Evolutionary conservation across 345 rosid genomes (phyloP), one percentile per base, ranked within the genome.

Genomic region (Kandelia obovata): DNA sequence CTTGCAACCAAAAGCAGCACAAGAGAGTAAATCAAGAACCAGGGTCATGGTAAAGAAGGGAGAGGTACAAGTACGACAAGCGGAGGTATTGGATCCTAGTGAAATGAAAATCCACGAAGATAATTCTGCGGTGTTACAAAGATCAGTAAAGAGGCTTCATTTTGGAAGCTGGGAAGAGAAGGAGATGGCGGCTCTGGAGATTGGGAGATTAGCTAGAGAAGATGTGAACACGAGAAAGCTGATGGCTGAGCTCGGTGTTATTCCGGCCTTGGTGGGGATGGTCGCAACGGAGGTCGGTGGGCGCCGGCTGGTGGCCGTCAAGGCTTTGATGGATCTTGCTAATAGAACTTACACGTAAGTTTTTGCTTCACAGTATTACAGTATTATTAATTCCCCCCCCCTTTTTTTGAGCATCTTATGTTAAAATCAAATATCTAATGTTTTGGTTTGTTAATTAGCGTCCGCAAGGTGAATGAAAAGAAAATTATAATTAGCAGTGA

Each of bases 221-320:
- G 96, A 90, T 65, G 75, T 61, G 57, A 84, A 83, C 70, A 75
- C 72, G 17, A 81, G 83, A 73, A 89, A 83, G 74, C 74, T 85
- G 74, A 87, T 95, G 87, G 96, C 86, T 1, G 96, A 90, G 82
- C 96, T 95, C 0, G 96, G 99, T 17, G 99, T 95, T 32, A 67
- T 92, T 39, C 90, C 81, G 53, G 84, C 81, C 73, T 80, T 95
- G 78, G 97, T 95, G 20, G 91, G 84, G 21, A 87, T 95, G 90
- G 81, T 77, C 7, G 80, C 72, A 30, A 66, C 86, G 0, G 84
- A 83, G n/a, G 82, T 67, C 6, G 63, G 55, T 49, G 39, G 74
- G 23, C 89, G 84, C 66, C 88, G 82, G 49, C 74, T 64, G 68
- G 78, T 85, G 6, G 92, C 97, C 32, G 70, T 89, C 10, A 78